Percentiles rank a stretch among this genome's conserved stretches.
These are phyloP conservation scores for Xerocomellus chrysenteron DNA, from an alignment of 768 basidiomycete genomes.

Conservation along the genomic window DNA sequence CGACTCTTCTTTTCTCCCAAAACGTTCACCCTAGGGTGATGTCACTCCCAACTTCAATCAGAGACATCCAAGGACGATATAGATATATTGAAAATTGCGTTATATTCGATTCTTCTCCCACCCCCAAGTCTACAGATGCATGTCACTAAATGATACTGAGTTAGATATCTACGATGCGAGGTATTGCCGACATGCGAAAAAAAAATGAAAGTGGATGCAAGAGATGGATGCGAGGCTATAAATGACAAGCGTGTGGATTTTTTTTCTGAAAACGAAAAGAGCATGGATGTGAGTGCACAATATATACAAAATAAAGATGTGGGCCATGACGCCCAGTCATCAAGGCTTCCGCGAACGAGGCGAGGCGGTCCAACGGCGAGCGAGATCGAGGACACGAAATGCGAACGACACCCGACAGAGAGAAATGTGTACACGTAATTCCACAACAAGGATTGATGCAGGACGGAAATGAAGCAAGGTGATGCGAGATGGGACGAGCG, in stretches of 20 bases:
- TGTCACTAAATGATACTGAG: slow-evolving; percentile 21
- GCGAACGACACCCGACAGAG: slow-evolving; percentile 15
- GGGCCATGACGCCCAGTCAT: not conserved
- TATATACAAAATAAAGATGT: slow-evolving; percentile 27
- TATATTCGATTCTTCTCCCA: slow-evolving; percentile 18
- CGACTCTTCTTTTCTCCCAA: too few species aligned
- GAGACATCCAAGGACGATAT: too few species aligned
- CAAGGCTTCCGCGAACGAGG: not conserved
- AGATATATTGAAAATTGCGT: not conserved
- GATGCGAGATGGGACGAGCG: slow-evolving; percentile 1
- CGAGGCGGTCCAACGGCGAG: slow-evolving; percentile 1
- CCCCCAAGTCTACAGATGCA: slow-evolving; percentile 23
- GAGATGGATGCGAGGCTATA: not conserved
- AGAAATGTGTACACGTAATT: slow-evolving; percentile 34
- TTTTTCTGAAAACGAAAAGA: not conserved
- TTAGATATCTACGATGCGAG: slow-evolving; percentile 17
- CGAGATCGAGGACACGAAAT: slow-evolving; percentile 5
- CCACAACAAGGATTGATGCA: slow-evolving; percentile 31
- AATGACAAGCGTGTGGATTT: not conserved
- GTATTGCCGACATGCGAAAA: slow-evolving; percentile 6
- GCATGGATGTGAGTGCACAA: not conserved
- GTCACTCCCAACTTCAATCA: too few species aligned
- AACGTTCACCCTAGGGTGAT: too few species aligned
- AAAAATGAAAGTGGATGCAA: not conserved
- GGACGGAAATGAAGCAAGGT: slow-evolving; percentile 14